These are phyloP conservation scores for Ochromonas danica DNA, from an alignment of 108 stramenopile species.

Conservation along the genomic window DNA sequence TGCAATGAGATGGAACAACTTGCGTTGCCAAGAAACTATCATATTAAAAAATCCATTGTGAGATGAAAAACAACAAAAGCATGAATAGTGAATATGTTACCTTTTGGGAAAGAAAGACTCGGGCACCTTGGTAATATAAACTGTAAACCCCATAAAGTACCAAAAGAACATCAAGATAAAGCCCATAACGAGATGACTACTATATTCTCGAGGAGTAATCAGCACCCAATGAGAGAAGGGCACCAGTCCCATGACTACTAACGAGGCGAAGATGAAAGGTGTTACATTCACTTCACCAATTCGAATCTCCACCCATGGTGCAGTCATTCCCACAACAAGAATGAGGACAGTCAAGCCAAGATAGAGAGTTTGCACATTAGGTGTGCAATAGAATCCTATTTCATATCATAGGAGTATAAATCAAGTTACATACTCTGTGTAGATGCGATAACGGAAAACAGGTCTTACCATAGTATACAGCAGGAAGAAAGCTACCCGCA, in stretches of 20 bases:
- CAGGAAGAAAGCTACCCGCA: slow-evolving; percentile 27
- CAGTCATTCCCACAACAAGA: slow-evolving; percentile 10
- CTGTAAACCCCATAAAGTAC: slow-evolving; percentile 1
- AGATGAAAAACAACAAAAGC: neutral
- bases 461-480: slow-evolving; percentile 26
- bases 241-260: neutral
- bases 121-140: neutral
- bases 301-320: neutral
- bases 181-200: neutral
- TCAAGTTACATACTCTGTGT: neutral
- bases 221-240: slow-evolving; percentile 21
- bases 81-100: neutral
- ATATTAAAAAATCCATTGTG: neutral
- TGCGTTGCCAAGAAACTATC: neutral
- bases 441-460: too few relatives aligned
- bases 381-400: slow-evolving; percentile 8
- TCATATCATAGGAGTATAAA: slow-evolving; percentile 2
- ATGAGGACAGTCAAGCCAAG: neutral
- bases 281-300: neutral
- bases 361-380: neutral
- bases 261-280: slow-evolving; percentile 6
- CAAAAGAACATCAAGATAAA: slow-evolving; percentile 28
- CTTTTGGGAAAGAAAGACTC: slow-evolving; percentile 19
- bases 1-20: neutral
- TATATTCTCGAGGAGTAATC: slow-evolving; percentile 2